These are phyloP conservation scores for Nepenthes gracilis DNA, from an alignment of 148 eudicot species.

Conservation along the genomic window DNA sequence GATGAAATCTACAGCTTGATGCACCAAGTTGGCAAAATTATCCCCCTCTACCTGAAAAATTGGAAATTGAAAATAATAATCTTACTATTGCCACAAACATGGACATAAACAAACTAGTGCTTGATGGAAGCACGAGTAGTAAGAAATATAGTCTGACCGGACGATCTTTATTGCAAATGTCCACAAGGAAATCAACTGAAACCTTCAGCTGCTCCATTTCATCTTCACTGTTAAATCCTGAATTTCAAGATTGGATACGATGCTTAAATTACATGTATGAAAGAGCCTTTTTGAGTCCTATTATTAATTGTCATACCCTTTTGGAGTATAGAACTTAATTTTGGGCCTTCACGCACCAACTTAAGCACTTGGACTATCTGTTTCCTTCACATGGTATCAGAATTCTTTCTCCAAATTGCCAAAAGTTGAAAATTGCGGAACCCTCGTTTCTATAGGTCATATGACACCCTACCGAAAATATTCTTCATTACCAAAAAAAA, in stretches of 20 bases:
- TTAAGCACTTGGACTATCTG: too few species aligned
- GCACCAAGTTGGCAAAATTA: constrained; percentile 57
- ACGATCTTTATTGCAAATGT: constrained; percentile 51
- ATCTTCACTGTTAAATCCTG: constrained; percentile 55
- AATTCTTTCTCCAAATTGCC: too few species aligned
- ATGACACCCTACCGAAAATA: too few species aligned
- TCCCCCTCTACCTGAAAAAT: constrained; percentile 35
- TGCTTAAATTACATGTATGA: not conserved
- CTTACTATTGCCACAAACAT: not conserved
- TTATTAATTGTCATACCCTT: not conserved
- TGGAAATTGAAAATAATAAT: not conserved
- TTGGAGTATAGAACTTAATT: too few species aligned
- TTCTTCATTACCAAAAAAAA: too few species aligned
- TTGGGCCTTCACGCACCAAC: too few species aligned
- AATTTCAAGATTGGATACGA: not conserved
- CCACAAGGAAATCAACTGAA: constrained; percentile 83
- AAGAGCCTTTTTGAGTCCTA: not conserved
- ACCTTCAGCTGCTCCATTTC: constrained; percentile 60
- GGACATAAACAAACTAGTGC: not conserved
- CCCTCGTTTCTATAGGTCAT: too few species aligned
- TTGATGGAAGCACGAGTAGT: not conserved
- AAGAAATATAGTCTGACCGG: constrained; percentile 26
- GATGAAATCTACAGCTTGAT: constrained; percentile 86
- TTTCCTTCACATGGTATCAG: too few species aligned
- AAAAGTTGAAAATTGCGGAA: too few species aligned